Base-by-base conservation (phyloP, 2,329 filamentous ascomycete genomes). In the Nemania sp. region DNA sequence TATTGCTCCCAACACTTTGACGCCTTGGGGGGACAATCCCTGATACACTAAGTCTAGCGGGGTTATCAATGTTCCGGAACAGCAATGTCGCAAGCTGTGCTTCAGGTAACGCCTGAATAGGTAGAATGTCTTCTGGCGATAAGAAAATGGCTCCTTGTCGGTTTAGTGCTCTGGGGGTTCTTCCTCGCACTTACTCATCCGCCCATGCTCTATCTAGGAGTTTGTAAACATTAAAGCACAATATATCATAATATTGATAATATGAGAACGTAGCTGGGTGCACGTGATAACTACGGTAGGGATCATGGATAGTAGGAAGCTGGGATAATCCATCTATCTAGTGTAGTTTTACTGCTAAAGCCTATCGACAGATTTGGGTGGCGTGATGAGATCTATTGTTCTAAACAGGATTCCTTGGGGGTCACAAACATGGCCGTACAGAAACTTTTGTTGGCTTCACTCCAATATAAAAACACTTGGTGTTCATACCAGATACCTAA, bases 71-170 rank as follows among this genome's bases (percentile, higher is more conserved):
- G 66, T 64, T 71, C 60, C 70, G 60, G 64, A 62, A 59, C 58
- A 47, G 45, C 49, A 66, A 66, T 73, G 72, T 72, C 67, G 68
- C 72, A 72, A 67, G 63, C 66, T 47, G 52, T 73, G 72, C 72
- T 69, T 74, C 71, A 72, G 62, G 57, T 71, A 55, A 22, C 63
- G 65, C 62, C 64, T 64, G 29, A 63, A 62, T 22, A 55, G n/a
- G n/a, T n/a, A n/a, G 22, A 26, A 27, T 24, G 27, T 18, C 49
- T 54, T 22, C 22, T 56, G 11, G 22, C 10, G 47, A n/a, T 35
- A 32, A 32, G 18, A n/a, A 38, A 26, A n/a, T n/a, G 26, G 27
- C 43, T 45, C 43, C 26, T 29, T 51, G 24, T 38, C 20, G 7
- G 27, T 41, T 32, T 32, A 52, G 51, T 5, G n/a, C 15, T 26